Evolutionary conservation across 352 stramenopile species (phyloP).

Genomic region (Globisporangium echinulatum): DNA sequence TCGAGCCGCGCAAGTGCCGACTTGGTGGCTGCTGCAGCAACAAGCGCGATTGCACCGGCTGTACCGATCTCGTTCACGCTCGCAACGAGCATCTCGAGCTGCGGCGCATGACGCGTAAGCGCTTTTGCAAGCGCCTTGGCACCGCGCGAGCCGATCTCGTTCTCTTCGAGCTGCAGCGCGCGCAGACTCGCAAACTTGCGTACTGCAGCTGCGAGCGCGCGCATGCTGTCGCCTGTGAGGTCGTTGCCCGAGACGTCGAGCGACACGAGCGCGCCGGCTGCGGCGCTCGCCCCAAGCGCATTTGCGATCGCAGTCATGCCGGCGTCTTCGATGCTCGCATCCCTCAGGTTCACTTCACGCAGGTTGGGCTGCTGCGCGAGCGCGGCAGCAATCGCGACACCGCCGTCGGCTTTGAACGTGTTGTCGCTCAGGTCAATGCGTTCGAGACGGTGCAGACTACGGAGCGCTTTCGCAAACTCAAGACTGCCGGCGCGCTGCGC

Average conservation of each 20-base stretch:
- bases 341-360: conserved; percentile 85
- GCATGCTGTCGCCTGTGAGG: conserved; percentile 64
- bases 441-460: conserved; percentile 60
- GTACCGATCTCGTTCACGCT: conserved; percentile 88
- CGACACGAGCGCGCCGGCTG: conserved; percentile 30
- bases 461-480: conserved; percentile 79
- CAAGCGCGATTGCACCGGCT: conserved; percentile 81
- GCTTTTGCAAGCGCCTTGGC: conserved; percentile 63
- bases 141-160: conserved; percentile 89
- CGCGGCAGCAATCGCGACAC: conserved; percentile 78
- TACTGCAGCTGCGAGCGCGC: conserved; percentile 38
- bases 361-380: conserved; percentile 66
- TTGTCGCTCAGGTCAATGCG: conserved; percentile 93
- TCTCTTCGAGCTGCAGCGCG: conserved; percentile 89
- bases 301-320: conserved; percentile 80
- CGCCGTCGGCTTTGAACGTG: conserved; percentile 87
- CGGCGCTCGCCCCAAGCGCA: conserved; percentile 46
- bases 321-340: conserved; percentile 88
- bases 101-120: conserved; percentile 39
- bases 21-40: conserved; percentile 55
- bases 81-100: conserved; percentile 76
- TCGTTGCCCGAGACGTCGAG: conserved; percentile 95
- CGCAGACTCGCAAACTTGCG: conserved; percentile 48
- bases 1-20: conserved; percentile 41
- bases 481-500: conserved; percentile 82